A percentile compares a stretch with the other conserved stretches of the same genome.
Evolutionary conservation across 2,329 filamentous ascomycete genomes (phyloP).

Genomic region (Fusarium oxysporum): DNA sequence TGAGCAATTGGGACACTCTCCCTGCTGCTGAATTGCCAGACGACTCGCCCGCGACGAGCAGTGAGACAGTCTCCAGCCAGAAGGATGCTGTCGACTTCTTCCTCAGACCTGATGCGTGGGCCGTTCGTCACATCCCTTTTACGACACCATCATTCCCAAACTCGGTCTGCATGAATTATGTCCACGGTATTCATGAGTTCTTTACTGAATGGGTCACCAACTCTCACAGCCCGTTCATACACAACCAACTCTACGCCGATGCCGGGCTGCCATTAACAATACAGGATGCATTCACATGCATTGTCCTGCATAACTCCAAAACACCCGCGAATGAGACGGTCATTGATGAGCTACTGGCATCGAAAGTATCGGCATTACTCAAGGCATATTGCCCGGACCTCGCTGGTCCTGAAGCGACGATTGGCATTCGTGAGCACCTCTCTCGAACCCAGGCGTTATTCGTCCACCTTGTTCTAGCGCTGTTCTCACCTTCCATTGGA

Average conservation of each 20-base stretch:
- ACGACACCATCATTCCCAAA: neutral
- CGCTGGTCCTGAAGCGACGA: rapidly evolving
- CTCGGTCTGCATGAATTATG: slow-evolving; percentile 8
- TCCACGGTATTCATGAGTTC: neutral
- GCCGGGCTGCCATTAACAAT: neutral
- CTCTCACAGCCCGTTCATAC: slow-evolving; percentile 15
- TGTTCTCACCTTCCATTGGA: neutral
- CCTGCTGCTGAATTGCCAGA: neutral
- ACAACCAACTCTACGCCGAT: slow-evolving; percentile 13
- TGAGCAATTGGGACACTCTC: neutral
- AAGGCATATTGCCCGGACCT: neutral
- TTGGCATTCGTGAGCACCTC: slow-evolving; percentile 6
- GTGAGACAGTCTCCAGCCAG: neutral
- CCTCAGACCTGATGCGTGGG: neutral
- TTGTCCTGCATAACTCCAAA: neutral
- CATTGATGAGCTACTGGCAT: neutral
- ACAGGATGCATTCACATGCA: slow-evolving; percentile 4
- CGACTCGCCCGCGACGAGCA: neutral
- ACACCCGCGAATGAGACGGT: neutral
- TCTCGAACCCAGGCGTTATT: slow-evolving; percentile 3
- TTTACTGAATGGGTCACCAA: slow-evolving; percentile 1
- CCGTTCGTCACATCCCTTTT: slow-evolving; percentile 2
- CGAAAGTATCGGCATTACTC: neutral
- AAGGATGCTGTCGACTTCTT: neutral
- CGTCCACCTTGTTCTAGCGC: neutral